A percentile compares a stretch with the other conserved stretches of the same genome.
These are phyloP conservation scores for Psilocybe mexicana DNA, from an alignment of 1,284 basidiomycete genomes.

Conservation along the genomic window DNA sequence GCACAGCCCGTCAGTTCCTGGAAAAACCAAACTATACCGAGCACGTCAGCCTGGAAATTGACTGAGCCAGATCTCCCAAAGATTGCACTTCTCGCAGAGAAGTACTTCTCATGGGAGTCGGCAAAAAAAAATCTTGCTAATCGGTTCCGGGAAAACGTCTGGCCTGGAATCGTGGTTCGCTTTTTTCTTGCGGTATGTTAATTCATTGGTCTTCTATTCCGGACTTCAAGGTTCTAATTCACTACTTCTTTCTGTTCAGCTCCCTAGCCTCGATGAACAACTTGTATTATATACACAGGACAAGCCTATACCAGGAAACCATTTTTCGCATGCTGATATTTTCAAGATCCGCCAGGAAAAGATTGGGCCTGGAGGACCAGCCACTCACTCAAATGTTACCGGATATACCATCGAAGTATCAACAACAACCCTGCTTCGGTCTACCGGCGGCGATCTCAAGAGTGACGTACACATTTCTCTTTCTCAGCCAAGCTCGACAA, in stretches of 20 bases:
- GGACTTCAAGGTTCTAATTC: too few relatives aligned
- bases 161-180: constrained; percentile 6
- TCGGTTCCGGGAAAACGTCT: constrained; percentile 3
- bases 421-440: background rate
- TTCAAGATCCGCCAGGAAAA: background rate
- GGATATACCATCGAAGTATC: constrained; percentile 1
- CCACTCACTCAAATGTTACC: background rate
- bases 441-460: background rate
- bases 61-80: background rate
- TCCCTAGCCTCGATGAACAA: background rate
- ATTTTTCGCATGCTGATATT: background rate
- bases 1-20: background rate
- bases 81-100: constrained; percentile 10
- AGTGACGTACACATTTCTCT: background rate
- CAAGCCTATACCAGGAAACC: background rate
- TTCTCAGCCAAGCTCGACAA: background rate
- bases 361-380: constrained; percentile 5
- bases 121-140: background rate
- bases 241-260: too few relatives aligned
- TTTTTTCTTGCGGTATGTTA: constrained; percentile 7
- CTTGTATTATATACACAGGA: background rate
- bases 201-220: background rate
- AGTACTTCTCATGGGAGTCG: constrained; percentile 15
- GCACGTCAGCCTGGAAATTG: background rate
- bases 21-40: background rate